Evolutionary conservation across 345 rosid species (phyloP), one percentile per base, ranked within the genome.

Genomic region (Hypericum androsaemum): DNA sequence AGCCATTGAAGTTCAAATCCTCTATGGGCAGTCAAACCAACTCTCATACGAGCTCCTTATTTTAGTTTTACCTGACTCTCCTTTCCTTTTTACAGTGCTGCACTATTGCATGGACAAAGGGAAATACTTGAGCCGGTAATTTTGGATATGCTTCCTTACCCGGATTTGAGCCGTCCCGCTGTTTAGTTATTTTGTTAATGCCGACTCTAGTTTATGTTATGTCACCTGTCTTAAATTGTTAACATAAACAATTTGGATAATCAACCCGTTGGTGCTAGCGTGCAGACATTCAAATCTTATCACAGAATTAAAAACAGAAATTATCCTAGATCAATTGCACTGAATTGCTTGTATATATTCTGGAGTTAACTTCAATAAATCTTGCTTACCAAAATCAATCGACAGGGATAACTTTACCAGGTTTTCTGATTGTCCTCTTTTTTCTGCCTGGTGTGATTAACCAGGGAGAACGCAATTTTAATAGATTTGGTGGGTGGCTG

Each of bases 401-500:
- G 32, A 22, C 32, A 22, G 32, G 32, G 32, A 22, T 22, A 22
- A 22, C 32, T 22, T 32, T 5, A 11, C 12, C 38, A 17, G 16
- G 12, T 5, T 45, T 16, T 48, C 7, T 12, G 37, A 32, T 41
- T 54, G 11, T 62, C 17, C 43, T 42, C 7, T 13, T n/a, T 10
- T 15, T 32, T 28, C 7, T 47, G 14, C 38, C 7, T 6, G 13
- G 38, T 32, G 68, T 50, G 42, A 41, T 11, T 48, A 52, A 72
- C 58, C 84, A 92, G 98, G 98, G 98, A 50, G 98, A 92, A 70
- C 70, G 90, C 28, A 92, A 92, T 70, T 85, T 75, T 75, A 92
- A 92, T 65, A 78, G 95, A 63, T 88, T 92, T 74, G 94, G 98
- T 68, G 94, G 95, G 38, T 92, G 97, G 97, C 79, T 92, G 54